Base-by-base conservation (phyloP, 345 rosid species). In the Chamaenerion angustifolium region DNA sequence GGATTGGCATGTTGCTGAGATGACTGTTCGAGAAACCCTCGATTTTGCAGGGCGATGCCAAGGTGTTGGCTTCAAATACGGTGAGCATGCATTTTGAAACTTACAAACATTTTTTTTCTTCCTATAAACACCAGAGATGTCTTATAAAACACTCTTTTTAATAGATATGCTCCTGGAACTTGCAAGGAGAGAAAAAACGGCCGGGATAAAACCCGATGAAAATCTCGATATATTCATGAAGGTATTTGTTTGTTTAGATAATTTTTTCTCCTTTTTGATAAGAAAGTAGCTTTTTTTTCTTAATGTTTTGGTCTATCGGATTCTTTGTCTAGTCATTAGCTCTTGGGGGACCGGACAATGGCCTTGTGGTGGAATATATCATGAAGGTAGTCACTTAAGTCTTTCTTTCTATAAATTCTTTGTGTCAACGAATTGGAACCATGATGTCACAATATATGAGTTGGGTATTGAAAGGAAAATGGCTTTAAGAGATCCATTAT, bases 1-100 rank as follows among this genome's bases (percentile, higher is more conserved):
- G 4, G 55, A 55, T n/a, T n/a, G 55, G 35, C 65, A 61, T 40
- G 43, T 61, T 43, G 55, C 65, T 40, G 49, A 48, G 51, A 17
- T 55, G 59, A 61, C 65, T 10, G 65, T 61, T 12, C 16, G 65
- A 43, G 59, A 61, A 55, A 61, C 65, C 55, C 76, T 87, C 5
- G 96, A 92, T 64, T 80, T 92, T 66, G 85, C 96, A 21, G 96
- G 95, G 56, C 64, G 78, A 60, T 92, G 96, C 66, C 98, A 92
- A 71, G 98, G 96, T 55, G 95, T 87, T 65, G 96, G 98, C 21
- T 83, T 63, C 75, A 87, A 87, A 76, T 76, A 73, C 58, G 98
- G 98, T 92, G 70, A 67, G 79, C 63, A 40, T 13, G 15, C 35
- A 37, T 12, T 52, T 9, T 21, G 53, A 16, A 23, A 10, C 13